phyloP scores from a whole-genome alignment of 352 stramenopile species.

The Aphanomyces euteiches region DNA sequence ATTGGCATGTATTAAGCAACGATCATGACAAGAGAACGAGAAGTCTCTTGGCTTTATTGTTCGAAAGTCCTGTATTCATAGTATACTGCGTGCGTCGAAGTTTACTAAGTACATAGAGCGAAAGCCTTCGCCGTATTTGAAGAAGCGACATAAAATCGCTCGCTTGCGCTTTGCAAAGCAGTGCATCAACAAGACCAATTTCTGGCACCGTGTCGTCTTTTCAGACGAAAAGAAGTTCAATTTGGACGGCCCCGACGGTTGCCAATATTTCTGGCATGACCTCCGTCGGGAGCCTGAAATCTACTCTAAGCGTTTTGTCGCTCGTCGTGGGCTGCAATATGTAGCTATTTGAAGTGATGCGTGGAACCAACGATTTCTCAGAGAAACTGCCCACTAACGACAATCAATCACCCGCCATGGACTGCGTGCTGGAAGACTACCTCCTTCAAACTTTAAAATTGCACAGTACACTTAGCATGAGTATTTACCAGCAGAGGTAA shows the following conservation, averaged over 20 bases:
- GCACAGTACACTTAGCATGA: too few species aligned
- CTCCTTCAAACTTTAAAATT: too few species aligned
- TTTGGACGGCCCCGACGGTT: constrained; percentile 29
- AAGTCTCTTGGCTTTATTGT: neutral
- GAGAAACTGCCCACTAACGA: too few species aligned
- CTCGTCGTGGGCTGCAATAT: neutral
- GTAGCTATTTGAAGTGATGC: too few species aligned
- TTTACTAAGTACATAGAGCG: neutral
- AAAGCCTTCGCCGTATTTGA: neutral
- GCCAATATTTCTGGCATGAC: constrained; percentile 34
- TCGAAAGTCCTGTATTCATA: neutral
- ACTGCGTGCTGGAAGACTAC: too few species aligned
- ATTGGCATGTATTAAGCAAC: neutral
- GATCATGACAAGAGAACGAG: neutral
- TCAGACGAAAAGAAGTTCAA: constrained; percentile 17
- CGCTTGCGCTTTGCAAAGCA: neutral
- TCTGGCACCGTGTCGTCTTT: neutral
- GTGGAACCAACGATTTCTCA: too few species aligned
- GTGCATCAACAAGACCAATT: neutral
- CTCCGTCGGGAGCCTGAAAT: constrained; percentile 2
- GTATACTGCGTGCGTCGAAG: neutral
- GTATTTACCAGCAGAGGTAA: too few species aligned
- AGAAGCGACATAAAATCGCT: neutral
- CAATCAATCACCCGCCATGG: too few species aligned
- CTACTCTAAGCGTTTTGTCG: neutral